Conservation (phyloP, 169 alveolate genomes). For the Eimeria falciformis region DNA sequence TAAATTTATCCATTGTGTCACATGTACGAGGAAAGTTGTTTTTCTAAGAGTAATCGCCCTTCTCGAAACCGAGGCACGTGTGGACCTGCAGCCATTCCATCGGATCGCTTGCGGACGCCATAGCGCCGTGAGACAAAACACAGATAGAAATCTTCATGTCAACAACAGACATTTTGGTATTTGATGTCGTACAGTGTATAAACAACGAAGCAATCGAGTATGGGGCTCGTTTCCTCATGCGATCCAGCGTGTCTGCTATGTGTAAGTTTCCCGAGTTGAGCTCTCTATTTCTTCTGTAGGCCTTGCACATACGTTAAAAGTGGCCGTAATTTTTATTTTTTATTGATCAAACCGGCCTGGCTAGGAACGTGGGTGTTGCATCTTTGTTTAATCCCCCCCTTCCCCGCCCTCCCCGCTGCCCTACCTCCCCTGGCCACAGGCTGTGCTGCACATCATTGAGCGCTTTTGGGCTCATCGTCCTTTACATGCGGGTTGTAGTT, state of each 20-base stretch:
- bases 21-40: too few species aligned
- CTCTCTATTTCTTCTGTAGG: neutral
- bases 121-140: too few species aligned
- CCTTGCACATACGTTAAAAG: neutral
- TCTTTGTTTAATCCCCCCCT: slow-evolving; percentile 52
- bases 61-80: too few species aligned
- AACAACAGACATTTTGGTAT: neutral
- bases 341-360: neutral
- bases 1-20: too few species aligned
- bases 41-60: too few species aligned
- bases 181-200: neutral
- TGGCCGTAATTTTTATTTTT: slow-evolving; percentile 16
- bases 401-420: slow-evolving; percentile 73
- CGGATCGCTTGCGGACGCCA: too few species aligned
- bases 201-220: slow-evolving; percentile 32
- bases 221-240: slow-evolving; percentile 22
- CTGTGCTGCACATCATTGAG: slow-evolving; percentile 60
- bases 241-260: slow-evolving; percentile 53
- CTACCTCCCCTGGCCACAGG: slow-evolving; percentile 74
- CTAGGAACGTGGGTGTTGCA: neutral
- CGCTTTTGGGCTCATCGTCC: slow-evolving; percentile 56
- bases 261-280: neutral
- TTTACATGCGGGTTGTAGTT: slow-evolving; percentile 62
- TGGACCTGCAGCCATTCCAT: too few species aligned
- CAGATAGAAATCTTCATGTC: neutral